Conservation (phyloP, 2,329 filamentous ascomycete genomes). For the Pleurostoma richardsiae region DNA sequence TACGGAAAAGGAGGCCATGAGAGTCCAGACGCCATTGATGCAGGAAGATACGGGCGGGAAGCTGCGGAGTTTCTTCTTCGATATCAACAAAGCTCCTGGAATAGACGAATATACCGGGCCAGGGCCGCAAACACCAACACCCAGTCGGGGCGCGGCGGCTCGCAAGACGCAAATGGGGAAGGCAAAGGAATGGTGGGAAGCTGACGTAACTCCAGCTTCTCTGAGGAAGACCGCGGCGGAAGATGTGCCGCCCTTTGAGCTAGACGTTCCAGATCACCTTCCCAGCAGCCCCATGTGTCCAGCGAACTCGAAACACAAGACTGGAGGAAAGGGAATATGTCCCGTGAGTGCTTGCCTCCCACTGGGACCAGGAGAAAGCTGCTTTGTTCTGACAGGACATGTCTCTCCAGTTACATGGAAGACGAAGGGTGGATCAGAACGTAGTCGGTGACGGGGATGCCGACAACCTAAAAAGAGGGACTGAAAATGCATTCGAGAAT, state of each 20-base stretch:
- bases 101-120: background rate
- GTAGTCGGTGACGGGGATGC: no score
- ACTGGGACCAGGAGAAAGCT: no score
- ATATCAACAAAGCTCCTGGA: background rate
- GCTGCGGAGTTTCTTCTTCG: constrained; percentile 2
- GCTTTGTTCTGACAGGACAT: background rate
- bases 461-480: no score
- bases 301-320: constrained; percentile 35
- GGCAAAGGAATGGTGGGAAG: constrained; percentile 22
- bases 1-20: constrained; percentile 1
- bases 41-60: background rate
- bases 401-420: constrained; percentile 10
- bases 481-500: no score
- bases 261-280: constrained; percentile 45
- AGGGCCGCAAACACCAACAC: no score
- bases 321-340: constrained; percentile 42
- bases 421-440: background rate
- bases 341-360: constrained; percentile 21
- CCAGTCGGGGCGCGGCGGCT: no score
- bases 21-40: constrained; percentile 1
- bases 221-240: constrained; percentile 12
- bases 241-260: constrained; percentile 29
- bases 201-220: no score
- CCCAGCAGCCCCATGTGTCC: constrained; percentile 48
- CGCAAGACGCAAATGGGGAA: no score